phyloP scores from a whole-genome alignment of 768 basidiomycete species.

The Leccinum variicolor region DNA sequence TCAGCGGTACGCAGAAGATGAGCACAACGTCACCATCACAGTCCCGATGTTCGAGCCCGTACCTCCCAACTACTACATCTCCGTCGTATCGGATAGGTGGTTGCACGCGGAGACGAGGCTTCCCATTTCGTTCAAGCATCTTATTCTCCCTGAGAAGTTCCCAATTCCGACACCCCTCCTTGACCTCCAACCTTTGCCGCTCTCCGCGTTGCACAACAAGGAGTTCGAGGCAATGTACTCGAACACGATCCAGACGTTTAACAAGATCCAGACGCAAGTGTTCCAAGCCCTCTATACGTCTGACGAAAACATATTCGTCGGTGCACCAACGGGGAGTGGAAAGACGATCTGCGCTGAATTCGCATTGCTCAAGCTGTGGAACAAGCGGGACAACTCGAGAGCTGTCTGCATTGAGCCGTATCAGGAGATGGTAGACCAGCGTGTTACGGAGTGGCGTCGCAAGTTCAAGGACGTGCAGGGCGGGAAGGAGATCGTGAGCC shows the following conservation, averaged over 20 bases:
- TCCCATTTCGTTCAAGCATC: conserved; percentile 96
- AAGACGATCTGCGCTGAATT: conserved; percentile 99
- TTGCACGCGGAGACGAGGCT: conserved; percentile 91
- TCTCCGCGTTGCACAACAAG: conserved; percentile 89
- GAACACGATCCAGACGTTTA: conserved; percentile 79
- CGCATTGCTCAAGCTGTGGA: conserved; percentile 93
- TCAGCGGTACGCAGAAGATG: conserved; percentile 87
- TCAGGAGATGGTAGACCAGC: conserved; percentile 94
- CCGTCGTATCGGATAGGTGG: conserved; percentile 93
- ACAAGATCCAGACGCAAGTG: conserved; percentile 99
- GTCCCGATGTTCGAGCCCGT: conserved; percentile 97
- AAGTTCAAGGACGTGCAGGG: conserved; percentile 84
- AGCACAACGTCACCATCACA: conserved; percentile 92
- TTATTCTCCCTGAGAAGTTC: conserved; percentile 96
- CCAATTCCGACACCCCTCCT: conserved; percentile 90
- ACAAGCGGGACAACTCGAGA: conserved; percentile 72
- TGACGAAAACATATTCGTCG: conserved; percentile 95
- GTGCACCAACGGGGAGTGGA: conserved; percentile 94
- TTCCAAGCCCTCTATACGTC: conserved; percentile 97
- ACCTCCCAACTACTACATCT: conserved; percentile 98
- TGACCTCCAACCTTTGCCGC: conserved; percentile 86
- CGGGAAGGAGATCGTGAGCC: conserved; percentile 88
- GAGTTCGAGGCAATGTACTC: conserved; percentile 89
- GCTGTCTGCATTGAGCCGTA: conserved; percentile 97
- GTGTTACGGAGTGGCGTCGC: conserved; percentile 83